phyloP scores from a whole-genome alignment of 805 yeast species.

The Candida oleophila region DNA sequence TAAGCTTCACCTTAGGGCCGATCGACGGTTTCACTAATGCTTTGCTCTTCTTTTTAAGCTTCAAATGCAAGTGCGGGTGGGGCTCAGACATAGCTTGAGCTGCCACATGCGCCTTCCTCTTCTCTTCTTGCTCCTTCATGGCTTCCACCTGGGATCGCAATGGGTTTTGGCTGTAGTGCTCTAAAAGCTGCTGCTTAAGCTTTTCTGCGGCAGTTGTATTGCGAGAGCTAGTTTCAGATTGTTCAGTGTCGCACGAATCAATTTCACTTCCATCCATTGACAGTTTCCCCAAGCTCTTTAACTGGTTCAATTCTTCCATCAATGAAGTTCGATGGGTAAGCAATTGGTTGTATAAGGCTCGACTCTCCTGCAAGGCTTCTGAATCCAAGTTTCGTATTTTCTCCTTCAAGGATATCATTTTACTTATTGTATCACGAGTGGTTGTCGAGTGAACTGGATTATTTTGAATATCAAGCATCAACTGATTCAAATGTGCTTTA shows the following conservation, averaged over 20 bases:
- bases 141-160: slow-evolving; percentile 40
- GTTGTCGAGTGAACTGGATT: slow-evolving; percentile 5
- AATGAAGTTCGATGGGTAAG: slow-evolving; percentile 26
- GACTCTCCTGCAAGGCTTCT: slow-evolving; percentile 27
- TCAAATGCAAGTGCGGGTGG: background rate
- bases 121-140: slow-evolving; percentile 26
- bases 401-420: slow-evolving; percentile 6
- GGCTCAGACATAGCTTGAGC: background rate
- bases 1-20: background rate
- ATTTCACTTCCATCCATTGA: slow-evolving; percentile 7
- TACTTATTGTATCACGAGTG: background rate
- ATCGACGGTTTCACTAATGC: slow-evolving; percentile 11
- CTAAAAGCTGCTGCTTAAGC: slow-evolving; percentile 28
- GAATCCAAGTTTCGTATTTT: slow-evolving; percentile 9
- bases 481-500: slow-evolving; percentile 17
- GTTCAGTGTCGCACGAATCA: background rate
- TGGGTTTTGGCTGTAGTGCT: slow-evolving; percentile 36
- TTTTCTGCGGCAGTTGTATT: slow-evolving; percentile 11
- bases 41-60: slow-evolving; percentile 12
- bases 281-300: slow-evolving; percentile 9
- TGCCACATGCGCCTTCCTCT: slow-evolving; percentile 1
- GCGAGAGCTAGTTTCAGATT: background rate
- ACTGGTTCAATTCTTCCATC: slow-evolving; percentile 24
- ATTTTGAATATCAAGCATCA: slow-evolving; percentile 13
- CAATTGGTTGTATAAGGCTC: slow-evolving; percentile 29